phyloP scores from a whole-genome alignment of 2,329 filamentous ascomycete genomes.

The Xylaria sp. region DNA sequence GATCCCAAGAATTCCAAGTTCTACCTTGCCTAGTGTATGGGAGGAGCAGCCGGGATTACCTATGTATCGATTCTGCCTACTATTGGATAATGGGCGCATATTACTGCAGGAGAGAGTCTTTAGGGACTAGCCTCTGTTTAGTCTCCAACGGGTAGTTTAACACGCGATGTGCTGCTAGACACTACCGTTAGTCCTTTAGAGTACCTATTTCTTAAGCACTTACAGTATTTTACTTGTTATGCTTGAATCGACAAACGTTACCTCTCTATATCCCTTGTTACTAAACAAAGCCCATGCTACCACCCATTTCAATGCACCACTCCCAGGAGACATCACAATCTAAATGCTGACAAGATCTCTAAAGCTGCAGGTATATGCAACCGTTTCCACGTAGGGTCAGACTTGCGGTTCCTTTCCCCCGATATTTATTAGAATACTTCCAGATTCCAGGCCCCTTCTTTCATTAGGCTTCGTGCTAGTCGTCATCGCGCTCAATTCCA shows the following conservation, averaged over 20 bases:
- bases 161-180: background rate
- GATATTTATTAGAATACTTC: background rate
- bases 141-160: background rate
- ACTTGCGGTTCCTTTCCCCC: background rate
- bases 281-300: background rate
- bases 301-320: background rate
- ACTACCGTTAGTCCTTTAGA: background rate
- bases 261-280: background rate
- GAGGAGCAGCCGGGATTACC: conserved; percentile 18
- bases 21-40: conserved; percentile 18
- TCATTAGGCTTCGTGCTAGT: background rate
- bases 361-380: background rate
- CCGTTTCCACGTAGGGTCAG: background rate
- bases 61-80: background rate
- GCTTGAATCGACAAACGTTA: background rate
- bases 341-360: background rate
- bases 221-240: too few species aligned
- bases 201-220: too few species aligned
- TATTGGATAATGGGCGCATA: conserved; percentile 5
- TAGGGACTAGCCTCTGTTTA: background rate
- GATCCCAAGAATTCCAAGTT: conserved; percentile 9
- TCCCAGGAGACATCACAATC: background rate
- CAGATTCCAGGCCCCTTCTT: background rate
- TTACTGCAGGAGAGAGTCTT: background rate
- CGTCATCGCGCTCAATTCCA: background rate